Evolutionary conservation across 116 monocot species (phyloP), one percentile per base, ranked within the genome.

Genomic region (Papilionanthe hybrid): DNA sequence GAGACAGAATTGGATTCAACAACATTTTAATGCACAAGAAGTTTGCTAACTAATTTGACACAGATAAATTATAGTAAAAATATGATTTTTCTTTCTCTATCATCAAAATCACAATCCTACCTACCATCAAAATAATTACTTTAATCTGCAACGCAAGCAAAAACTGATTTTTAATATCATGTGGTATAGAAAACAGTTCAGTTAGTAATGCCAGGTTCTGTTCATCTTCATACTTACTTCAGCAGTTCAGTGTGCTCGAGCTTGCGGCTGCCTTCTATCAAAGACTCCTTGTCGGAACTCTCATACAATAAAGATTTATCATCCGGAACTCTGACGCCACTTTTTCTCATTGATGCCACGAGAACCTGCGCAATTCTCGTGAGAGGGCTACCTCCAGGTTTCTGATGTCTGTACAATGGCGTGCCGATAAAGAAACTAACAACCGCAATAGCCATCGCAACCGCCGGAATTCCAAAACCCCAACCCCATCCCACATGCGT

Each of bases 381-480:
- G 4, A 87, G 25, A 9, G 90, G 87, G 69, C 90, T 90, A 12
- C 90, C 90, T 9, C 87, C 88, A 27, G 90, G 90, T 58, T 83
- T 84, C 76, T 86, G 87, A 57, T 90, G 81, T 48, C 87, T 67
- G 73, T 90, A 90, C 23, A 87, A 44, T 12, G 72, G 79, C 4
- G 85, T 81, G 42, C 90, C 90, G 1, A 81, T 18, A 55, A 90
- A 85, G 81, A 87, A 90, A 68, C 85, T 83, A 48, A 71, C 84
- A 30, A 90, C 86, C 1, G 85, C 85, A 49, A 90, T 60, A 28
- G 84, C 85, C 90, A 90, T 90, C 7, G 72, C 87, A 2, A 82
- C 83, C 0, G 90, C 87, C 4, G 90, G 90, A 1, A 89, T 84
- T 25, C 89, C 89, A 28, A 89, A 89, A 1, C 89, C 89, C 89